Evolutionary conservation across 2,329 filamentous ascomycete genomes (phyloP).

Genomic region (Trichoderma sp.): DNA sequence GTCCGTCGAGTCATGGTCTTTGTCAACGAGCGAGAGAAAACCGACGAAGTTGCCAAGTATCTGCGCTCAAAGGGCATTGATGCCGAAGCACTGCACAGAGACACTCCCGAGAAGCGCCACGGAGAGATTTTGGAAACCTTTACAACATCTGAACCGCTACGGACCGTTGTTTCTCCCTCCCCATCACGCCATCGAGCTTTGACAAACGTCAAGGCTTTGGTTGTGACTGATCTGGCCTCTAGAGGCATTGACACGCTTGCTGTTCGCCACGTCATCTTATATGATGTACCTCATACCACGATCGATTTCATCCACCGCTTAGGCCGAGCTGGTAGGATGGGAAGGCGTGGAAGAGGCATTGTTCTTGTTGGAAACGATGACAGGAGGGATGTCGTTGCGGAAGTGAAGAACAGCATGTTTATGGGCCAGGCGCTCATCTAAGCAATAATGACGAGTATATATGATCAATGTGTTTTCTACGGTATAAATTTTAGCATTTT

Average conservation of each 20-base stretch:
- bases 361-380: constrained; percentile 90
- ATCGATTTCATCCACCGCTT: constrained; percentile 98
- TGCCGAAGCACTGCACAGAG: constrained; percentile 80
- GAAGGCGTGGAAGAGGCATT: constrained; percentile 81
- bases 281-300: constrained; percentile 96
- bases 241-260: constrained; percentile 92
- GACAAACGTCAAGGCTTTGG: constrained; percentile 82
- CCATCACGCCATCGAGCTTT: constrained; percentile 53
- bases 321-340: constrained; percentile 90
- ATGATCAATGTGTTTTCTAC: not conserved
- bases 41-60: constrained; percentile 76
- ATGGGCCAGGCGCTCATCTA: constrained; percentile 77
- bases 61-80: constrained; percentile 84
- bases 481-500: not conserved
- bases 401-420: constrained; percentile 89
- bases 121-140: constrained; percentile 77
- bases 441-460: not conserved
- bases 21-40: constrained; percentile 92
- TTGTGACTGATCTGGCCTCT: constrained; percentile 90
- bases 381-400: constrained; percentile 83
- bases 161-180: constrained; percentile 35
- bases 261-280: constrained; percentile 88
- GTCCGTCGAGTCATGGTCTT: constrained; percentile 90
- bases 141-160: constrained; percentile 53
- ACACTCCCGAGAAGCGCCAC: constrained; percentile 76